Percentiles rank a stretch among this genome's conserved stretches.
Conservation (phyloP, 2,329 filamentous ascomycete genomes). For the Hymenoscyphus infarciens region DNA sequence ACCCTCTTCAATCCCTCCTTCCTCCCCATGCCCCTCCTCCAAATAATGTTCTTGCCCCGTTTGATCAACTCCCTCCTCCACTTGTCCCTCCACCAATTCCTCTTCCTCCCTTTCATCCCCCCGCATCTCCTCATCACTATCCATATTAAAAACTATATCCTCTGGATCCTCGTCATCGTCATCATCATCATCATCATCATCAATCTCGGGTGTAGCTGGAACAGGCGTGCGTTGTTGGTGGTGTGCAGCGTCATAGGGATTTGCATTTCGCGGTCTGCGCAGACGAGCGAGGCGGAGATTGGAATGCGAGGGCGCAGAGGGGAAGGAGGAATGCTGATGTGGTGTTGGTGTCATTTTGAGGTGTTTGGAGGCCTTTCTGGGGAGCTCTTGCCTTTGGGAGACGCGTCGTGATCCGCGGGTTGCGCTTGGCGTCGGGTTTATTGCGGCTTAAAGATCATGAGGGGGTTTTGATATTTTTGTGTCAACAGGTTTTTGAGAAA, state of each 20-base stretch:
- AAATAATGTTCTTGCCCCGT: not conserved
- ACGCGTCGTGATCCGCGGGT: not conserved
- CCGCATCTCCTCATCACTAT: not conserved
- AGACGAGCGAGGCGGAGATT: conserved; percentile 9
- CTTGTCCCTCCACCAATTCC: not conserved
- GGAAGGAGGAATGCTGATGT: not conserved
- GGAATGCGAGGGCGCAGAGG: not conserved
- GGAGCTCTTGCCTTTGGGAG: not conserved
- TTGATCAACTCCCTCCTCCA: not conserved
- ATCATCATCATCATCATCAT: not conserved
- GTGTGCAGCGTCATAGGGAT: conserved; percentile 9
- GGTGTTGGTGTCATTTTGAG: conserved; percentile 6
- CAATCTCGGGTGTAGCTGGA: not conserved
- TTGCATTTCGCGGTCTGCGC: conserved; percentile 8
- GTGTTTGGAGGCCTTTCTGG: not conserved
- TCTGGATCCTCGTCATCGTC: too few relatives aligned
- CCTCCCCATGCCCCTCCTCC: not conserved
- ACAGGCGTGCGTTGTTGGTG: not conserved
- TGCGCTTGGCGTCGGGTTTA: too few relatives aligned
- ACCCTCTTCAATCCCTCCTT: conserved; percentile 1
- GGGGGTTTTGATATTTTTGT: too few relatives aligned
- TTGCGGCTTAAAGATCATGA: too few relatives aligned
- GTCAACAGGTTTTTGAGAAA: too few relatives aligned
- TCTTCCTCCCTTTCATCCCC: not conserved
- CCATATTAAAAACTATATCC: not conserved